Evolutionary conservation across 2,329 filamentous ascomycete species (phyloP).

Genomic region (Trichophyton schoenleinii): DNA sequence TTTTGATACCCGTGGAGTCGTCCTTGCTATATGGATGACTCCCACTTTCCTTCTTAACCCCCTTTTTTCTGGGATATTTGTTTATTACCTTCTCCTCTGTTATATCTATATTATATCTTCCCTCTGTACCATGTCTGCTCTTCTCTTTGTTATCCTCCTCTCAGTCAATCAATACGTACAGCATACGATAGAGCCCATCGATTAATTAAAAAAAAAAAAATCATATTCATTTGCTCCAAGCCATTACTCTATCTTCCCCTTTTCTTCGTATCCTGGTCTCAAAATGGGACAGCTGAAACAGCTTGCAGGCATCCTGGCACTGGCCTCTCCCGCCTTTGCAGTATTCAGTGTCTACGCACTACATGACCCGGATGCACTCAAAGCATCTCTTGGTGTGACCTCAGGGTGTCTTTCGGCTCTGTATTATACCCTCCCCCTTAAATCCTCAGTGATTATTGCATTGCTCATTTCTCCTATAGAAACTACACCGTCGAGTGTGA

Average conservation of each 20-base stretch:
- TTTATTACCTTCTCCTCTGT: not conserved
- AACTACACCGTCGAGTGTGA: slow-evolving; percentile 14
- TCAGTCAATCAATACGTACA: not conserved
- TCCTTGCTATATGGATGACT: not conserved
- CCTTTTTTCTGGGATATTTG: not conserved
- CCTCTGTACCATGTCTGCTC: not conserved
- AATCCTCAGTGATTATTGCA: not conserved
- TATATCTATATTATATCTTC: not conserved
- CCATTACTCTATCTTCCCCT: not conserved
- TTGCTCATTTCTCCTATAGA: slow-evolving; percentile 2
- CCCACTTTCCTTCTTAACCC: not conserved
- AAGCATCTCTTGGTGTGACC: slow-evolving; percentile 10
- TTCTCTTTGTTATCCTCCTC: not conserved
- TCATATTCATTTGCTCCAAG: not conserved
- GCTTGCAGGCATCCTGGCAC: slow-evolving; percentile 1
- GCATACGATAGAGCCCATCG: slow-evolving; percentile 4
- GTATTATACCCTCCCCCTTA: slow-evolving; percentile 7
- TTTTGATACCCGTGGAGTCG: not conserved
- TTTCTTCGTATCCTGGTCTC: not conserved
- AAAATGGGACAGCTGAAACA: not conserved
- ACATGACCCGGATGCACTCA: slow-evolving; percentile 11
- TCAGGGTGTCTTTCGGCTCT: slow-evolving; percentile 11
- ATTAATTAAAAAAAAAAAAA: not conserved
- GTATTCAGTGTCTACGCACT: slow-evolving; percentile 13
- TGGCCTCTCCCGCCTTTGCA: slow-evolving; percentile 4